Percentiles rank a stretch among this genome's conserved stretches.
These are phyloP conservation scores for Cercospora zeae-maydis DNA, from an alignment of 2,329 filamentous ascomycete genomes.

Conservation along the genomic window DNA sequence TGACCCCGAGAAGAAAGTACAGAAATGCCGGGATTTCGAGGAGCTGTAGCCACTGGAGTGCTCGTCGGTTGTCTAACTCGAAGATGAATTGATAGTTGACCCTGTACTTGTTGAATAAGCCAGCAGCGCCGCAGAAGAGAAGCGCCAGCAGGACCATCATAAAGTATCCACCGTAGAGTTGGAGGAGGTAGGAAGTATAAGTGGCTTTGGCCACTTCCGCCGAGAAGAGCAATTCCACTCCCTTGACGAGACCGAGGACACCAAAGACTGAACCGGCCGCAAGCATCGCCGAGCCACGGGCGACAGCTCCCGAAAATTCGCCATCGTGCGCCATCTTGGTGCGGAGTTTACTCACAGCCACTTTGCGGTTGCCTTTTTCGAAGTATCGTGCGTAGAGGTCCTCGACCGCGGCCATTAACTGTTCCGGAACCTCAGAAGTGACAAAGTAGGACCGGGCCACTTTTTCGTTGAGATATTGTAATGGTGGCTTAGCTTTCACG, in stretches of 20 bases:
- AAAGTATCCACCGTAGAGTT: constrained; percentile 93
- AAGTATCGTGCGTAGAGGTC: constrained; percentile 95
- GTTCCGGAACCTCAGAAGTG: constrained; percentile 78
- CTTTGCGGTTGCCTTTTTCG: constrained; percentile 86
- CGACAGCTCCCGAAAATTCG: constrained; percentile 58
- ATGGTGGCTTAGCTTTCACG: constrained; percentile 69
- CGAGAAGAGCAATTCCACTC: constrained; percentile 20
- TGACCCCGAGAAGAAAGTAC: constrained; percentile 68
- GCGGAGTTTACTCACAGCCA: constrained; percentile 82
- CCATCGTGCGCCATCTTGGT: constrained; percentile 60
- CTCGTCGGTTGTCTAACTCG: constrained; percentile 82
- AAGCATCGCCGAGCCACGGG: constrained; percentile 53
- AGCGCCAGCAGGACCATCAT: constrained; percentile 74
- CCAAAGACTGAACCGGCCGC: constrained; percentile 44
- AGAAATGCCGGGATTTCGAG: constrained; percentile 84
- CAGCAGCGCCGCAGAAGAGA: constrained; percentile 82
- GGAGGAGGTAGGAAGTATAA: constrained; percentile 33
- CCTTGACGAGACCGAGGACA: constrained; percentile 44
- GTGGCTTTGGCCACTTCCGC: constrained; percentile 17
- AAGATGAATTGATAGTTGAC: constrained; percentile 91
- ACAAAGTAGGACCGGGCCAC: constrained; percentile 91
- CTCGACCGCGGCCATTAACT: constrained; percentile 74
- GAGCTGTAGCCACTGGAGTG: constrained; percentile 82
- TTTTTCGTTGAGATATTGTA: constrained; percentile 84
- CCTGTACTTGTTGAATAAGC: constrained; percentile 75